Evolutionary conservation across 2,329 filamentous ascomycete genomes (phyloP).

Genomic region (Scedosporium apiospermum): DNA sequence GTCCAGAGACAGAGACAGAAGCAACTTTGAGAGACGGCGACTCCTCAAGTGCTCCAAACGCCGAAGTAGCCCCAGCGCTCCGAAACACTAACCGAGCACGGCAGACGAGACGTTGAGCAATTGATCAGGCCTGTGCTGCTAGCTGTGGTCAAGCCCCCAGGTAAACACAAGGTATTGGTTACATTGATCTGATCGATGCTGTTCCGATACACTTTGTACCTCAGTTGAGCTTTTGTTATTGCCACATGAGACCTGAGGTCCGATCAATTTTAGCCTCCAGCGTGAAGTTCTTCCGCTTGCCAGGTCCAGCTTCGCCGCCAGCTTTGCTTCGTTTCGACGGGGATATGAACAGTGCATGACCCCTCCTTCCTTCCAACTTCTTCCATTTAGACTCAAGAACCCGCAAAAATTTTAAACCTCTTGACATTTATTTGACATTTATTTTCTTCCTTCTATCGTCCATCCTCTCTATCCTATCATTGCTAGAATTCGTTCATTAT

Average conservation of each 20-base stretch:
- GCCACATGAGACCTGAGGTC: neutral
- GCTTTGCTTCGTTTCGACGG: constrained; percentile 4
- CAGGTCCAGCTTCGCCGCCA: neutral
- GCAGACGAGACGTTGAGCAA: too few species aligned
- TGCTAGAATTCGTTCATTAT: neutral
- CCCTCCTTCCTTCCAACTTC: neutral
- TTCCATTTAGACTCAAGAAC: constrained; percentile 4
- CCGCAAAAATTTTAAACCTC: neutral
- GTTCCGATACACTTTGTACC: neutral
- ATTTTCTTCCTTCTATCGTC: neutral
- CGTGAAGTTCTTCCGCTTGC: neutral
- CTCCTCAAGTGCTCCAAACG: too few species aligned
- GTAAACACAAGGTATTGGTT: neutral
- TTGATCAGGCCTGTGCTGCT: neutral
- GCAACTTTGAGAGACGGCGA: too few species aligned
- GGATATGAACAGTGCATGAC: neutral
- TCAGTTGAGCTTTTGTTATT: neutral
- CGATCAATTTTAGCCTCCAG: neutral
- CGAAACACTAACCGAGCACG: neutral
- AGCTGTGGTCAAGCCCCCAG: neutral
- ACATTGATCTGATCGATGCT: neutral
- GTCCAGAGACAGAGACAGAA: neutral
- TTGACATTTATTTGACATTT: neutral
- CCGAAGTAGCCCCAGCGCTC: neutral
- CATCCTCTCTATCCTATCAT: neutral